Evolutionary conservation across 371 early-diverging fungal species (phyloP), one percentile per base, ranked within the genome.

Genomic region (Saksenaea vasiformis): DNA sequence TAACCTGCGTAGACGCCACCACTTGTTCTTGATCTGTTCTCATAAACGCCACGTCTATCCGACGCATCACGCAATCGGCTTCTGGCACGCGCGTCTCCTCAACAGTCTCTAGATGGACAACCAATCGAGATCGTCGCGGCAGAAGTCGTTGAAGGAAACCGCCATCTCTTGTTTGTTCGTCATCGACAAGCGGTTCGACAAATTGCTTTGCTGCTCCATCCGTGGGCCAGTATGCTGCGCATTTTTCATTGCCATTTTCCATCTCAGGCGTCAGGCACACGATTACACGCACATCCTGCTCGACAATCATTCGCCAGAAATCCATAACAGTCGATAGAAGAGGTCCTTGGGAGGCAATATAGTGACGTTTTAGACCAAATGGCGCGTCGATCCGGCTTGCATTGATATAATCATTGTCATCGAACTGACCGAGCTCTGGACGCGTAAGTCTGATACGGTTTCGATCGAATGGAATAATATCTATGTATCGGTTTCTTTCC

Each of bases 281-380:
- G 62, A 98, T 89, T 10, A 93, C 83, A 2, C 72, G 66, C 0
- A 82, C 77, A 19, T 85, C 58, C 58, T 94, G 86, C 62, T 97
- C 94, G 77, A 88, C 83, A 0, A 91, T 78, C 94, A 96, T 92
- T 27, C 83, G 83, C 97, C 98, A 98, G 65, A 98, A 98, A 64
- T 93, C 95, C 17, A 81, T 76, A 19, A 90, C 67, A 0, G 97
- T 95, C 34, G 81, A 69, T 1, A 78, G 77, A 14, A 94, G 70
- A 8, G 98, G 98, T 0, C 95, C 98, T 74, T 98, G 98, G 1
- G 95, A 87, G 3, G 93, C 93, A 59, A 97, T 95, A 68, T 94
- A 98, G 24, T 67, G 62, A 17, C 67, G 58, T 8, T 65, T 56
- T 15, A 73, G 62, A 39, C 72, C 62, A 22, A 67, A 68, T 3